Base-by-base conservation (phyloP, 805 yeast genomes). In the Lipomyces spencermartinsiae region DNA sequence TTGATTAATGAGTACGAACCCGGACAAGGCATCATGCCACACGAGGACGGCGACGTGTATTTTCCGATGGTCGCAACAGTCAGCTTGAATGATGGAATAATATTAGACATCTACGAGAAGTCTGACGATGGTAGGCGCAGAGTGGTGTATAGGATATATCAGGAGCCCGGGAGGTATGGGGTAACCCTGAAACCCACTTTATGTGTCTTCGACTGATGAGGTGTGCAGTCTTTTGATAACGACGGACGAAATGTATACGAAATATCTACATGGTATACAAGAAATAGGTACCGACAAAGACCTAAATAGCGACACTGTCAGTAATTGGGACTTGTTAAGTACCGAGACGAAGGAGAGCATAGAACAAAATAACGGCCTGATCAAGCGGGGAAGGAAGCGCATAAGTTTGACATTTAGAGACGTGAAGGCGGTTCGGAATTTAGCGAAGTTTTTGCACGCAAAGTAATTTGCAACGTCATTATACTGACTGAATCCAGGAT, bases 21-120 rank as follows among this genome's bases (percentile, higher is more conserved):
- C 12, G 72, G 72, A 35, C 66, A 69, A 49, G 72, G 72, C 9
- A 69, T 69, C 64, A 67, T 69, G 71, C 72, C 72, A 1, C 72
- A 69, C 43, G 71, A 69, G 55, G 72, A 69, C 63, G 72, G 72
- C 25, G 70, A 63, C 25, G 72, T 58, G 29, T 69, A 69, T 49
- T 64, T 25, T 39, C 72, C 72, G 25, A 58, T 67, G 68, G 72
- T 69, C n/a, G 72, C 72, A 12, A 69, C 72, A 4, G 71, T 69
- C 29, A 67, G 71, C 58, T 33, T 69, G 35, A 37, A 62, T 16
- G 66, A 53, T 31, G 62, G 62, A 14, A 68, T 69, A 19, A 68
- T 69, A 35, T 43, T 69, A 19, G 70, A 69, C 19, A 60, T 69
- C n/a, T 63, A 63, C 43, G 31, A 22, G 5, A 68, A 66, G 59